A percentile compares a stretch with the other conserved stretches of the same genome.
These are phyloP conservation scores for Eutypa lata DNA, from an alignment of 2,329 filamentous ascomycete species.

Conservation along the genomic window DNA sequence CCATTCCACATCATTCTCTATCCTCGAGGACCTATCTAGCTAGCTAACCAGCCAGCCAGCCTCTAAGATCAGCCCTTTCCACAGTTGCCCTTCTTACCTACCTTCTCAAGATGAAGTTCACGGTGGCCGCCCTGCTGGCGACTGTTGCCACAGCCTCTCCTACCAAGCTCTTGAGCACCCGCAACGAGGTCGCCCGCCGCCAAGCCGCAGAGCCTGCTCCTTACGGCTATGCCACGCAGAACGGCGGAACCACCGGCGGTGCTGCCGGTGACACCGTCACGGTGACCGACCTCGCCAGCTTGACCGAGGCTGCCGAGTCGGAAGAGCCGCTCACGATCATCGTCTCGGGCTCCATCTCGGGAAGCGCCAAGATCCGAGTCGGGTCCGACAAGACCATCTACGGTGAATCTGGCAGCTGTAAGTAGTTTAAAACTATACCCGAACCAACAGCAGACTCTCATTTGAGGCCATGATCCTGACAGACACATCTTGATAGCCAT, in stretches of 20 bases:
- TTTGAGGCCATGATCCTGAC: not conserved
- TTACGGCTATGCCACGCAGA: not conserved
- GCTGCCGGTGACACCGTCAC: conserved; percentile 41
- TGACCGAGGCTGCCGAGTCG: conserved; percentile 33
- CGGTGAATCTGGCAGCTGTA: not conserved
- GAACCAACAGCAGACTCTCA: too few relatives aligned
- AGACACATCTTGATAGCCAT: conserved; percentile 20
- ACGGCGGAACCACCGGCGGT: conserved; percentile 41
- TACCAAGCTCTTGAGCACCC: not conserved
- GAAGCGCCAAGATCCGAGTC: conserved; percentile 11
- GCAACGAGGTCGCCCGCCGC: not conserved
- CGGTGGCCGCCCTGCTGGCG: not conserved
- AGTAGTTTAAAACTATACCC: not conserved
- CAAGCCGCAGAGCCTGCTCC: not conserved
- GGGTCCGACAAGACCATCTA: conserved; percentile 1
- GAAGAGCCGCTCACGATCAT: conserved; percentile 46
- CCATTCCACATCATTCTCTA: not conserved
- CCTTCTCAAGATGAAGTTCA: not conserved
- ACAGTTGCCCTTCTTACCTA: too few relatives aligned
- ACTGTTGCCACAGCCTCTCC: not conserved
- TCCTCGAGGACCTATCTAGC: not conserved
- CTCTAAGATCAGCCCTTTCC: too few relatives aligned
- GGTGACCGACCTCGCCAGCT: conserved; percentile 40
- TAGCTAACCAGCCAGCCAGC: too few relatives aligned
- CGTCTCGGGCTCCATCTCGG: conserved; percentile 42